Base-by-base conservation (phyloP, 1,284 basidiomycete species). In the Pseudozyma thailandica region DNA sequence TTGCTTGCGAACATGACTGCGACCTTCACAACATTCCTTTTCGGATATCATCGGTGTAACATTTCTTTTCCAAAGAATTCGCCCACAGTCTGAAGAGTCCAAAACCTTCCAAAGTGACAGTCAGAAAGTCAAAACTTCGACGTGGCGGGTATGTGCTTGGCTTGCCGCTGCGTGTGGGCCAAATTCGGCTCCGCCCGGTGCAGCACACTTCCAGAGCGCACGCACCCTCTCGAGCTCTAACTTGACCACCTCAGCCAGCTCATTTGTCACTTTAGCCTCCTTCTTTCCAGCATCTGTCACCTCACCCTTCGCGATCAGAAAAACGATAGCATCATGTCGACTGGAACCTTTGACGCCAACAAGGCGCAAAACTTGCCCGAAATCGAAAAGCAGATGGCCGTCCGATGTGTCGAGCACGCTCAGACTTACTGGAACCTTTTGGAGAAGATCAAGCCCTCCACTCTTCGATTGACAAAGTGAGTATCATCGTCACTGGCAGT, bases 351-450 rank as follows among this genome's bases (percentile, higher is more conserved):
- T 37, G 79, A 82, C 50, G 73, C 80, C 48, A 79, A 81, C 65
- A 65, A 72, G 61, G 78, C 93, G 12, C 91, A 93, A 84, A 97
- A 97, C 86, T 86, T 90, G 77, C 86, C 89, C 68, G 93, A 94
- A 90, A 95, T 98, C 75, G 95, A 98, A 86, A 94, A 94, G 88
- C 94, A 97, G 91, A 74, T 79, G 60, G 95, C 95, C 25, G 95
- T 98, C 52, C 93, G 91, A 85, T 93, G 93, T 31, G 94, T 98
- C 61, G 93, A 74, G 69, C 72, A 74, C 52, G 58, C 70, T n/a
- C 82, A 95, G 91, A 94, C 93, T 6, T 97, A 97, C 86, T 96
- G 94, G 91, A 94, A 93, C 83, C 87, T 98, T 46, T 86, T 98
- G 61, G 91, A 92, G 81, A 90, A 90, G 78, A 88, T 97, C 53